A percentile compares a stretch with the other conserved stretches of the same genome.
phyloP scores from a whole-genome alignment of 495 filamentous ascomycete genomes.

The Aspergillus sparsus region DNA sequence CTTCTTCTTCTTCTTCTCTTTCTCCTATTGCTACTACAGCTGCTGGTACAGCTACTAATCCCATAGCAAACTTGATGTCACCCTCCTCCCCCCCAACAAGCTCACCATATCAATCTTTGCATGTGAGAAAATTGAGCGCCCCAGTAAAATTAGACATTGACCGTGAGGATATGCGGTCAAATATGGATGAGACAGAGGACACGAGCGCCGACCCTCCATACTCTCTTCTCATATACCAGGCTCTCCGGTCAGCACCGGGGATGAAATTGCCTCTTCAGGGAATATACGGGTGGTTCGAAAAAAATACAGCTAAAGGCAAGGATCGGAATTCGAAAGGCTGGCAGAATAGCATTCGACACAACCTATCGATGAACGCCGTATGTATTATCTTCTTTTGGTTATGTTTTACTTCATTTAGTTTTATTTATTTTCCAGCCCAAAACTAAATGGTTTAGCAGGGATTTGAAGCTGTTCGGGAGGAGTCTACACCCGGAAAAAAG shows the following conservation, averaged over 20 bases:
- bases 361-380: slow-evolving; percentile 95
- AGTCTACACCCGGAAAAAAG: slow-evolving; percentile 55
- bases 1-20: too few relatives aligned
- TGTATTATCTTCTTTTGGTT: slow-evolving; percentile 35
- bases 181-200: slow-evolving; percentile 31
- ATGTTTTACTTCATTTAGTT: slow-evolving; percentile 5
- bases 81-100: slow-evolving; percentile 28
- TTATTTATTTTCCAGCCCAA: slow-evolving; percentile 18
- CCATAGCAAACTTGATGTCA: slow-evolving; percentile 17
- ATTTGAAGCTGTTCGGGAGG: slow-evolving; percentile 60
- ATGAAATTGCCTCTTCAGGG: slow-evolving; percentile 77
- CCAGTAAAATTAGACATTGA: slow-evolving; percentile 13
- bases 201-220: slow-evolving; percentile 65
- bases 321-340: slow-evolving; percentile 71
- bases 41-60: slow-evolving; percentile 7
- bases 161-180: slow-evolving; percentile 22
- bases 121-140: slow-evolving; percentile 21
- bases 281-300: slow-evolving; percentile 87
- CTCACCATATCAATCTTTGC: slow-evolving; percentile 27
- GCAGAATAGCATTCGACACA: slow-evolving; percentile 97
- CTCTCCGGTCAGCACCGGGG: slow-evolving; percentile 63
- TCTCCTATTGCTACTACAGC: too few relatives aligned
- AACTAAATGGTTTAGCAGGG: slow-evolving; percentile 46
- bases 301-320: slow-evolving; percentile 75
- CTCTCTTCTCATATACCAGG: slow-evolving; percentile 76